phyloP scores from a whole-genome alignment of 2,329 filamentous ascomycete genomes.

The Corinectria fuckeliana region DNA sequence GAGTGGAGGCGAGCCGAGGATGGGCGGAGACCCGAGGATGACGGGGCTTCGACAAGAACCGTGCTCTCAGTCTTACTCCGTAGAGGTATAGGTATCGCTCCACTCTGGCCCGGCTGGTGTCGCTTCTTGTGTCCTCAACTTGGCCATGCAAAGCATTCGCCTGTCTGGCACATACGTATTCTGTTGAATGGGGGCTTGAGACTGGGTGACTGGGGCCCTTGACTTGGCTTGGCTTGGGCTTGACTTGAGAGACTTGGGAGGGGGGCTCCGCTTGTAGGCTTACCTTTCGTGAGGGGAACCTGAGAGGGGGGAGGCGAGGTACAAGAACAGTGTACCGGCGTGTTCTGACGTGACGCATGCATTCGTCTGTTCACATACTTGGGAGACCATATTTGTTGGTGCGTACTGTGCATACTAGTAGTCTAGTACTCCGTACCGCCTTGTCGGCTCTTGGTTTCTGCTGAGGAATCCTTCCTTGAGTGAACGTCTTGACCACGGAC shows the following conservation, averaged over 20 bases:
- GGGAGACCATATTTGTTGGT: not conserved
- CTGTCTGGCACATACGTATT: slow-evolving; percentile 6
- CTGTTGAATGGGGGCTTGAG: slow-evolving; percentile 12
- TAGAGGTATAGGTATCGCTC: not conserved
- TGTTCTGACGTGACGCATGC: slow-evolving; percentile 17
- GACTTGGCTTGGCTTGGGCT: slow-evolving; percentile 1
- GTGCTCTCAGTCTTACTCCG: not conserved
- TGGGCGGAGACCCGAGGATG: not conserved
- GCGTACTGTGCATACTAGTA: not conserved
- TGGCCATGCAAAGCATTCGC: slow-evolving; percentile 7
- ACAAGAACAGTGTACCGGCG: not conserved
- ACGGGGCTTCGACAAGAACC: not conserved
- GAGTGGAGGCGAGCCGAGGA: not conserved
- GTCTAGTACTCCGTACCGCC: not conserved
- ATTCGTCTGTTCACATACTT: slow-evolving; percentile 5
- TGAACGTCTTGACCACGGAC: not conserved
- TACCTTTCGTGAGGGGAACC: slow-evolving; percentile 16
- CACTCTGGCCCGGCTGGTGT: not conserved
- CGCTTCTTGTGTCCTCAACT: not conserved
- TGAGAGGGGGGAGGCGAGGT: slow-evolving; percentile 4
- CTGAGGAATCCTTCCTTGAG: not conserved
- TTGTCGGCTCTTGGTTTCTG: not conserved
- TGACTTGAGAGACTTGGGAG: not conserved
- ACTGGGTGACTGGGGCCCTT: slow-evolving; percentile 13
- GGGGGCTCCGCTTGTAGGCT: slow-evolving; percentile 14